phyloP scores from a whole-genome alignment of 345 rosid species.

The Ceriops zippeliana region DNA sequence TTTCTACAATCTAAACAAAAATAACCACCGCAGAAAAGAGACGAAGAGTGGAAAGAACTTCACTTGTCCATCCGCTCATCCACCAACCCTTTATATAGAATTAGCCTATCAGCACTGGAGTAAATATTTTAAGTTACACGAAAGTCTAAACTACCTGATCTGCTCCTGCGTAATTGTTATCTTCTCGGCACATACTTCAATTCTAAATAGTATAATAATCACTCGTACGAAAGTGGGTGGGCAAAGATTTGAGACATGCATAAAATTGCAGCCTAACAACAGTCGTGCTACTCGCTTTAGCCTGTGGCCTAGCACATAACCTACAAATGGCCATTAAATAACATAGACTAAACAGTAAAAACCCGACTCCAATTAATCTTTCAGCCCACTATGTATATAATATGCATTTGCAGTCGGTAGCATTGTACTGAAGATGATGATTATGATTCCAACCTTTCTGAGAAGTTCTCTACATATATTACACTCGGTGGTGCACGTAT shows the following conservation, averaged over 20 bases:
- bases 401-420: conserved; percentile 50
- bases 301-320: conserved; percentile 36
- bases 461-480: conserved; percentile 36
- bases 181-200: background rate
- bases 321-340: conserved; percentile 24
- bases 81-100: no score
- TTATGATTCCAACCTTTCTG: conserved; percentile 15
- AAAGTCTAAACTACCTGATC: no score
- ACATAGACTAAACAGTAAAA: conserved; percentile 21
- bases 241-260: background rate
- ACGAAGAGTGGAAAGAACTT: no score
- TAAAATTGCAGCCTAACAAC: conserved; percentile 5
- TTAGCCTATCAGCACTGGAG: no score
- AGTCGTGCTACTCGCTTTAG: conserved; percentile 14
- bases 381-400: conserved; percentile 37
- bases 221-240: background rate
- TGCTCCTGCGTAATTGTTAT: background rate
- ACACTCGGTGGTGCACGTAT: conserved; percentile 45
- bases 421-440: conserved; percentile 39
- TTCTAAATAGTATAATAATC: background rate
- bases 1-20: no score
- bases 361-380: conserved; percentile 43
- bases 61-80: no score
- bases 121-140: no score
- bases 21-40: no score